These are phyloP conservation scores for Clavispora fructus DNA, from an alignment of 805 yeast genomes.

Conservation along the genomic window DNA sequence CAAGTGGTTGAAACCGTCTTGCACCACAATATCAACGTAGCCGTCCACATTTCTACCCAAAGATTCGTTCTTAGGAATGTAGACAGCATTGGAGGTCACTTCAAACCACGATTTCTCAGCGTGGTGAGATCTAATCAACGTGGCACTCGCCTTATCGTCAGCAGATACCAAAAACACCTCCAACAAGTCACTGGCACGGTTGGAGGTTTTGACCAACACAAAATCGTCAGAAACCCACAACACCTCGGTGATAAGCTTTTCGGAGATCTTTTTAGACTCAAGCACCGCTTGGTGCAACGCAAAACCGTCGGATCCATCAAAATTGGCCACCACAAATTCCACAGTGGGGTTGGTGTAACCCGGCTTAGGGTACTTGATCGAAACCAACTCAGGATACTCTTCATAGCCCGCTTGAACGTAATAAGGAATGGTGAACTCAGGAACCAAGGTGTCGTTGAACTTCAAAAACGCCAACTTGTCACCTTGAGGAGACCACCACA, in stretches of 20 bases:
- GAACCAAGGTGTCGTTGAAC: slow-evolving; percentile 70
- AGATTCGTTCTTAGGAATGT: slow-evolving; percentile 31
- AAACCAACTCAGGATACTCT: slow-evolving; percentile 47
- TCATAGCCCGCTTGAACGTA: slow-evolving; percentile 50
- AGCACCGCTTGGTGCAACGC: slow-evolving; percentile 7
- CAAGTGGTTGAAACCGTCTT: slow-evolving; percentile 63
- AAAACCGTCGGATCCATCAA: not conserved
- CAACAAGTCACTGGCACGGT: slow-evolving; percentile 54
- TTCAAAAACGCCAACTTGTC: slow-evolving; percentile 57
- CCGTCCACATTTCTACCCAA: slow-evolving; percentile 44
- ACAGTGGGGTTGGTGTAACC: slow-evolving; percentile 73
- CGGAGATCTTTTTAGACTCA: slow-evolving; percentile 6
- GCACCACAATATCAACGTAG: slow-evolving; percentile 71
- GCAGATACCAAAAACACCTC: slow-evolving; percentile 45
- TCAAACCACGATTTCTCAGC: slow-evolving; percentile 60
- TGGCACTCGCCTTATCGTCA: slow-evolving; percentile 19
- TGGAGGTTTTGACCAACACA: slow-evolving; percentile 55
- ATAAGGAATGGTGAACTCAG: slow-evolving; percentile 68
- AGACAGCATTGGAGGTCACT: slow-evolving; percentile 30
- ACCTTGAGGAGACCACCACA: slow-evolving; percentile 88
- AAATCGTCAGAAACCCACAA: slow-evolving; percentile 50
- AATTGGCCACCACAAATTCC: slow-evolving; percentile 20
- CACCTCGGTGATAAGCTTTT: slow-evolving; percentile 50
- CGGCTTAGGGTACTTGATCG: slow-evolving; percentile 71
- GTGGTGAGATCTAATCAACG: slow-evolving; percentile 38